Evolutionary conservation across 2,329 filamentous ascomycete genomes (phyloP).

Genomic region (Aspergillus versicolor): DNA sequence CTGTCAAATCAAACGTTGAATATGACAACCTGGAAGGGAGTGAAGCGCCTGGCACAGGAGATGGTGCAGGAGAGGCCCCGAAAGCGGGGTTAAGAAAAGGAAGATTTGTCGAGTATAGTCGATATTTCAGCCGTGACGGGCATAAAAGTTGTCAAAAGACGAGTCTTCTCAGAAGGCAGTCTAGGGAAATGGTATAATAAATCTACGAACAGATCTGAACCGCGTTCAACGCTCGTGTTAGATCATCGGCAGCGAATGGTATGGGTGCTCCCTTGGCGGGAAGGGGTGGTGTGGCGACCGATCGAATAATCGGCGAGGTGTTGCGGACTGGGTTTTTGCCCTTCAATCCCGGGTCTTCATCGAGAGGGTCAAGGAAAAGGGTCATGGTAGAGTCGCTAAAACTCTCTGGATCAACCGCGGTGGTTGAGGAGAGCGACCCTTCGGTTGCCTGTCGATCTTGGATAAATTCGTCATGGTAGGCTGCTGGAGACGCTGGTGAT

Average conservation of each 20-base stretch:
- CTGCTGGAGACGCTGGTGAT: conserved; percentile 19
- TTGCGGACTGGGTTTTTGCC: conserved; percentile 35
- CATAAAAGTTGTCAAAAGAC: background rate
- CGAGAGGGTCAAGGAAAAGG: conserved; percentile 28
- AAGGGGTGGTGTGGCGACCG: conserved; percentile 24
- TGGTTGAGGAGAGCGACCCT: conserved; percentile 37
- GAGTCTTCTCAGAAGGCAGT: background rate
- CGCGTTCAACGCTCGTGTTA: conserved; percentile 38
- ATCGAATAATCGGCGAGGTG: conserved; percentile 31
- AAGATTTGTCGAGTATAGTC: conserved; percentile 3
- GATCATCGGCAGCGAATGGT: conserved; percentile 37
- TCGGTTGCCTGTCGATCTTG: conserved; percentile 26
- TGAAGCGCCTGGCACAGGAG: background rate
- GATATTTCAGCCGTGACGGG: conserved; percentile 1
- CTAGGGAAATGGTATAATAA: conserved; percentile 1
- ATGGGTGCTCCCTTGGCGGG: conserved; percentile 26
- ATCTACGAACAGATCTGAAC: conserved; percentile 31
- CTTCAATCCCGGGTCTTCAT: conserved; percentile 28
- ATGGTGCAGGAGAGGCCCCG: background rate
- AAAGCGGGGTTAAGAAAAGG: conserved; percentile 3
- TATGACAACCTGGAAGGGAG: background rate
- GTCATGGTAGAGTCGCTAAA: conserved; percentile 37
- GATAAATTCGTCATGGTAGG: conserved; percentile 24
- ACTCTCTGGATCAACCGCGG: conserved; percentile 35
- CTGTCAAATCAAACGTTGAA: background rate